Conservation (phyloP, 768 basidiomycete genomes). For the Phallus indusiatus region DNA sequence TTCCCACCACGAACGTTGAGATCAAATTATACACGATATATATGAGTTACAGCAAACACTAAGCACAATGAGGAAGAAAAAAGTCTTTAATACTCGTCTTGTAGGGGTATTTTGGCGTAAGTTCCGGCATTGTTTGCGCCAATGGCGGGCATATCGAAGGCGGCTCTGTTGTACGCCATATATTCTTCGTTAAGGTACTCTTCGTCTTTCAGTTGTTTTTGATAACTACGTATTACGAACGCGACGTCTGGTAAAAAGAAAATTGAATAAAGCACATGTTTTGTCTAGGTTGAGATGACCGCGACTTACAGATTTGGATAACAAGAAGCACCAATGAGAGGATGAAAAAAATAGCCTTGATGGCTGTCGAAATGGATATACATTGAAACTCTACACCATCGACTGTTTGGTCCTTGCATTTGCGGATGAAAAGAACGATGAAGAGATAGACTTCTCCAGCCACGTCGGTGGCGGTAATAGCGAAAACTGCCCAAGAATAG, state of each 20-base stretch:
- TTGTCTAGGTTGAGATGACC: neutral
- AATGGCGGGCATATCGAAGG: neutral
- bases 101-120: neutral
- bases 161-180: neutral
- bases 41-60: too few relatives aligned
- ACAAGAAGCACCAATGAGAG: neutral
- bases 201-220: neutral
- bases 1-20: neutral
- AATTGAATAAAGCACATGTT: neutral
- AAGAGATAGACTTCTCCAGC: neutral
- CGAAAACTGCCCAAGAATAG: neutral
- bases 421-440: neutral
- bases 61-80: neutral
- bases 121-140: neutral
- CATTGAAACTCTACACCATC: neutral
- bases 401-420: neutral
- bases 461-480: neutral
- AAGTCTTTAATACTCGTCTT: neutral
- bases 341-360: neutral
- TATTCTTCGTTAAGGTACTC: neutral
- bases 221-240: neutral
- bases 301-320: neutral
- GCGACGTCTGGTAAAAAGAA: neutral
- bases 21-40: neutral
- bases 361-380: neutral